Evolutionary conservation across 176 grass and related monocot genomes (phyloP).

Genomic region (Aegilops bicornis): DNA sequence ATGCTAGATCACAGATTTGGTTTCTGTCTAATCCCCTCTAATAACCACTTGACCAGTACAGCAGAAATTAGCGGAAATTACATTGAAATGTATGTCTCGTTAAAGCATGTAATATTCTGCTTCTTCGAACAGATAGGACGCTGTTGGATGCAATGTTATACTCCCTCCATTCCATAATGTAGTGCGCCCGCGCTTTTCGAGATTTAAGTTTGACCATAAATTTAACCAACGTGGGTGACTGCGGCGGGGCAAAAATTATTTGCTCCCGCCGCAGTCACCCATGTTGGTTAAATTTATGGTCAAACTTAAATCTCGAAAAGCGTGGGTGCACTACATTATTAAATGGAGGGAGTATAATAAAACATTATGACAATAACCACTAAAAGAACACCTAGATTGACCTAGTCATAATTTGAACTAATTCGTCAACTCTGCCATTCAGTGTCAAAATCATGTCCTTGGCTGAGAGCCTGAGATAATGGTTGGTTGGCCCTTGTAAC

Average conservation of each 20-base stretch:
- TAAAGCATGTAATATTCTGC: background rate
- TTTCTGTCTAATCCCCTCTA: conserved; percentile 1
- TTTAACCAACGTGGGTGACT: too few species aligned
- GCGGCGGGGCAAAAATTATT: too few species aligned
- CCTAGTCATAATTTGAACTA: background rate
- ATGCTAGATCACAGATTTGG: background rate
- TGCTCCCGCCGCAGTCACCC: too few species aligned
- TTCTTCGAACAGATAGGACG: background rate
- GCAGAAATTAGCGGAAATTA: background rate
- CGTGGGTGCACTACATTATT: too few species aligned
- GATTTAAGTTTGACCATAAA: too few species aligned
- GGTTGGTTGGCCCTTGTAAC: background rate
- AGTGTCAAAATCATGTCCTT: background rate
- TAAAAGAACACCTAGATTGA: background rate
- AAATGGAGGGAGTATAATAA: background rate
- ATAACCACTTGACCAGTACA: background rate
- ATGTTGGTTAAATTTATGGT: too few species aligned
- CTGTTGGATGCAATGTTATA: conserved; percentile 6
- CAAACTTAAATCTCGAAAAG: too few species aligned
- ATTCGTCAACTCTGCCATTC: background rate
- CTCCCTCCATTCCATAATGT: too few species aligned
- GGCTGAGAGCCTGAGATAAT: background rate
- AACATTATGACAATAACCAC: background rate
- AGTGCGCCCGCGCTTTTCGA: too few species aligned
- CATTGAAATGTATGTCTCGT: background rate